Evolutionary conservation across 1,139 yeast species (phyloP).

Genomic region (Geotrichum australiense): DNA sequence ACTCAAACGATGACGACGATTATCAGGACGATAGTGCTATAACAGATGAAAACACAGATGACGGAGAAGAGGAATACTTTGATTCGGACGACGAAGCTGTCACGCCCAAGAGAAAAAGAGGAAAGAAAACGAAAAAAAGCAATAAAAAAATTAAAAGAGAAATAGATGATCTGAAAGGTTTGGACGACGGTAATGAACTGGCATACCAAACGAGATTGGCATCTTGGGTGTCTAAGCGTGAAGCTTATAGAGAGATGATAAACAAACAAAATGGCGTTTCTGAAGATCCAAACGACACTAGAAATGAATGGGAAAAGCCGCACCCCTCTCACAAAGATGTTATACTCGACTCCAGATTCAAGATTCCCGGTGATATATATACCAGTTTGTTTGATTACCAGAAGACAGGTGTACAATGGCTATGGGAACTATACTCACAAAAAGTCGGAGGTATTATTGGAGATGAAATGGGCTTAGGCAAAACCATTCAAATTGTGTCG

Average conservation of each 20-base stretch:
- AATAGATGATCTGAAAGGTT: conserved; percentile 37
- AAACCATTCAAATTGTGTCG: conserved; percentile 85
- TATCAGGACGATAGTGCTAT: conserved; percentile 13
- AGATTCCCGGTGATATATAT: conserved; percentile 85
- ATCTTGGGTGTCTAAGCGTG: conserved; percentile 47
- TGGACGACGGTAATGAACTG: conserved; percentile 76
- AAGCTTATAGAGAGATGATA: conserved; percentile 25
- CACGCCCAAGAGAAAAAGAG: conserved; percentile 18
- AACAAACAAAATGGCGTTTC: conserved; percentile 16
- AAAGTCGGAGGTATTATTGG: conserved; percentile 92
- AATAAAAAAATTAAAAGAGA: conserved; percentile 18
- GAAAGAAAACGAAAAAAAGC: conserved; percentile 19
- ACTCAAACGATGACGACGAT: conserved; percentile 24
- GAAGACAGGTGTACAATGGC: conserved; percentile 74
- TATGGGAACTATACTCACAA: conserved; percentile 74
- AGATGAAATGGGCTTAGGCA: conserved; percentile 97
- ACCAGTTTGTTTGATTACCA: conserved; percentile 87
- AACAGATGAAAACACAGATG: conserved; percentile 21
- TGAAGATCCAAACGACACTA: conserved; percentile 25
- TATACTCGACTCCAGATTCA: conserved; percentile 56
- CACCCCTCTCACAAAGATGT: conserved; percentile 80
- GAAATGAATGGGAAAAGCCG: conserved; percentile 60
- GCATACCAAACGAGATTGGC: conserved; percentile 52
- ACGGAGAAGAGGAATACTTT: conserved; percentile 29
- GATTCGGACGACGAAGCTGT: conserved; percentile 23